These are phyloP conservation scores for Aechmea fasciata DNA, from an alignment of 176 grass and related monocot species.

Conservation along the genomic window DNA sequence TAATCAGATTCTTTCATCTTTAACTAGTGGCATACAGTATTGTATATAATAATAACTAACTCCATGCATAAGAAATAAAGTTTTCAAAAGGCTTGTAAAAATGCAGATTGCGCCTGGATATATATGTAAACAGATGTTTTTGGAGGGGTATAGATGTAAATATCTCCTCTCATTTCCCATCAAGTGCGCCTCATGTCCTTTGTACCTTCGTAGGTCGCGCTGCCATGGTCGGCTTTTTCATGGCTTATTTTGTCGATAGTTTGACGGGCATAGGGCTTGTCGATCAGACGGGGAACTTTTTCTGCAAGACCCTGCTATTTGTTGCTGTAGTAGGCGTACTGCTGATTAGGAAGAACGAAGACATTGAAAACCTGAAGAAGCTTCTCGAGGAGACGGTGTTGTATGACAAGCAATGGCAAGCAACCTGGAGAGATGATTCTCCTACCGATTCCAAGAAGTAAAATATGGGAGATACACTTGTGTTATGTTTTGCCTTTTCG, in stretches of 20 bases:
- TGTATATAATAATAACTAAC: no score
- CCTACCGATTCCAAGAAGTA: background rate
- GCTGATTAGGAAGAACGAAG: slow-evolving; percentile 77
- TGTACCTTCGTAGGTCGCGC: slow-evolving; percentile 54
- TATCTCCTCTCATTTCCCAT: background rate
- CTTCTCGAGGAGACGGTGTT: slow-evolving; percentile 68
- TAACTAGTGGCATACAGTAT: no score
- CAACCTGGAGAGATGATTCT: slow-evolving; percentile 74
- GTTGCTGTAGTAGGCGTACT: slow-evolving; percentile 67
- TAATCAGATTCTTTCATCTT: no score
- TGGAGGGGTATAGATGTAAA: background rate
- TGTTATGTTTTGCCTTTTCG: background rate
- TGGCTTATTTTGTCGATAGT: slow-evolving; percentile 92
- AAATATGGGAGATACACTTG: background rate
- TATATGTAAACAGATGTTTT: no score
- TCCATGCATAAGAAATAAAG: no score
- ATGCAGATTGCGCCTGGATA: no score
- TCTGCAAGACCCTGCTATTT: slow-evolving; percentile 91
- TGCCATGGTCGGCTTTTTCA: slow-evolving; percentile 97
- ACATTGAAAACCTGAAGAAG: slow-evolving; percentile 62
- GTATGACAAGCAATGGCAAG: slow-evolving; percentile 95
- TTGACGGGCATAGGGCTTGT: slow-evolving; percentile 76
- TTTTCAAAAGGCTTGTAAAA: no score
- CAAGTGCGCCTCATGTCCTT: background rate
- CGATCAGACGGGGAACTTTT: slow-evolving; percentile 78